Conservation (phyloP, 2,329 filamentous ascomycete species). For the Diaporthe sp. region DNA sequence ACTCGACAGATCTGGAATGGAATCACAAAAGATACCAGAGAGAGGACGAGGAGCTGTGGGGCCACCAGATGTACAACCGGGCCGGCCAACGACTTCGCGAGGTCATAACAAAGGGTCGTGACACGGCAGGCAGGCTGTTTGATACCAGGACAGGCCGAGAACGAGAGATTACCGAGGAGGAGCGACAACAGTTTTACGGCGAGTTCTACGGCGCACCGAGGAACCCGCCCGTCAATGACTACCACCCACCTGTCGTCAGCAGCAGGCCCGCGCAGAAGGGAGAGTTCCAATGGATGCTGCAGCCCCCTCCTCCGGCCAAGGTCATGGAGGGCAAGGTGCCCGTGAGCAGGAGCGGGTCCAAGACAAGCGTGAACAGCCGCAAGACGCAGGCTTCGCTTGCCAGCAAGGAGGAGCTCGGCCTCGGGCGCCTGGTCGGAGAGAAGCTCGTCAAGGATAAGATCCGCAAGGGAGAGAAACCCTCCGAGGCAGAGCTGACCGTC, state of each 20-base stretch:
- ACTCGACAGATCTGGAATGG: conserved; percentile 68
- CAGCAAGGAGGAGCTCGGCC: conserved; percentile 55
- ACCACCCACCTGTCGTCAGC: conserved; percentile 87
- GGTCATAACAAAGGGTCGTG: conserved; percentile 71
- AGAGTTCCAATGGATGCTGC: conserved; percentile 91
- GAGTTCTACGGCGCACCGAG: conserved; percentile 72
- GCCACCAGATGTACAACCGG: conserved; percentile 66
- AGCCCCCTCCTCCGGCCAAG: conserved; percentile 89
- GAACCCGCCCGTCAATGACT: conserved; percentile 85
- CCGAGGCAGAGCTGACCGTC: conserved; percentile 45
- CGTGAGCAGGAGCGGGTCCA: conserved; percentile 74
- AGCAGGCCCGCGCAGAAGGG: conserved; percentile 78
- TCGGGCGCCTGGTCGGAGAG: conserved; percentile 61
- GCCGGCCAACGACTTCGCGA: conserved; percentile 71
- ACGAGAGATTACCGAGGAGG: conserved; percentile 64
- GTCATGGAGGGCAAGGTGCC: conserved; percentile 91
- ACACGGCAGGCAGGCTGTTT: conserved; percentile 67
- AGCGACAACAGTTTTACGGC: conserved; percentile 72
- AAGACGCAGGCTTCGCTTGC: conserved; percentile 53
- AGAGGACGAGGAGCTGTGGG: conserved; percentile 91
- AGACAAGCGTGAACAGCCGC: conserved; percentile 65
- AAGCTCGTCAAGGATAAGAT: conserved; percentile 63
- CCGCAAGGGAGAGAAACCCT: conserved; percentile 56
- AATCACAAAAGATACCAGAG: conserved; percentile 86
- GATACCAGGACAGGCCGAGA: conserved; percentile 67